These are phyloP conservation scores for Lithohypha guttulata DNA, from an alignment of 2,329 filamentous ascomycete genomes.

Conservation along the genomic window DNA sequence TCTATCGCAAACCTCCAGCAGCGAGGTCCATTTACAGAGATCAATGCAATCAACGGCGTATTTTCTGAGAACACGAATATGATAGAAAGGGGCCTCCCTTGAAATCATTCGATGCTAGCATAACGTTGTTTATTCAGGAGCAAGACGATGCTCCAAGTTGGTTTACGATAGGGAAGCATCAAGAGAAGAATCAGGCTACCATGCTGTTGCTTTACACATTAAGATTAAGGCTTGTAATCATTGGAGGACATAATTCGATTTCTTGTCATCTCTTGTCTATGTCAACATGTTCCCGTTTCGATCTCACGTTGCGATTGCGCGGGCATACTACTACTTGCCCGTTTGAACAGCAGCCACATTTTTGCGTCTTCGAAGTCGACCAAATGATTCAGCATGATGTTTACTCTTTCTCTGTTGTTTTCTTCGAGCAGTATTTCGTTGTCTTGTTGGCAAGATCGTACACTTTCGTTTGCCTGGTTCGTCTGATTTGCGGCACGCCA, in stretches of 20 bases:
- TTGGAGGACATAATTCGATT: slow-evolving; percentile 3
- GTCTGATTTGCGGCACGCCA: no score
- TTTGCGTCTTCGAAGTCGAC: no score
- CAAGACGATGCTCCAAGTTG: not conserved
- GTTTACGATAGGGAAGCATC: not conserved
- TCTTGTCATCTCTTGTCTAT: no score
- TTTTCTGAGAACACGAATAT: not conserved
- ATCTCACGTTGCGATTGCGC: no score
- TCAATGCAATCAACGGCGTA: slow-evolving; percentile 5
- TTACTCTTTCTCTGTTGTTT: no score
- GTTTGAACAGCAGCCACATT: no score
- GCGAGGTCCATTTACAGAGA: not conserved
- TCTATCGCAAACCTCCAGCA: slow-evolving; percentile 1
- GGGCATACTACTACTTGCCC: no score
- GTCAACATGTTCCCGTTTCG: no score
- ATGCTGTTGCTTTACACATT: not conserved
- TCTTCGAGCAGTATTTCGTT: no score
- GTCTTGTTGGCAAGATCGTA: no score
- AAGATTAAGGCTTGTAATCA: slow-evolving; percentile 2
- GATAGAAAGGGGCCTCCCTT: not conserved
- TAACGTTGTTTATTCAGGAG: not conserved
- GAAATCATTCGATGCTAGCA: not conserved
- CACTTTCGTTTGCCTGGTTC: no score
- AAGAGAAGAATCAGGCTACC: not conserved
- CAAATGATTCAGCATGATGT: no score